These are phyloP conservation scores for Colletotrichum karsti DNA, from an alignment of 2,329 filamentous ascomycete species.

Conservation along the genomic window DNA sequence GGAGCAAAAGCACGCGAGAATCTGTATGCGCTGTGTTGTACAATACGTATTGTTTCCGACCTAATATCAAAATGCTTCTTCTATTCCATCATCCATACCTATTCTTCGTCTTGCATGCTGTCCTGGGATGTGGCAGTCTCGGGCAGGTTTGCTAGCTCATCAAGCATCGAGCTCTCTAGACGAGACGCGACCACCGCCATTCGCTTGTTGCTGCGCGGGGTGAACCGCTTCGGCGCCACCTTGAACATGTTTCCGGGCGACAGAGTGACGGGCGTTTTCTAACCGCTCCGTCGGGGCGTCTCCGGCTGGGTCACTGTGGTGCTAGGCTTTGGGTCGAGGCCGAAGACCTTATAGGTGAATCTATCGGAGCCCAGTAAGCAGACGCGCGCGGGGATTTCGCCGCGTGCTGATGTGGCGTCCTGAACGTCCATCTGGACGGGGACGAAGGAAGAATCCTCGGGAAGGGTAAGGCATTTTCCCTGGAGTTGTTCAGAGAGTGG, in stretches of 20 bases:
- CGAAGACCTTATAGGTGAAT: slow-evolving; percentile 56
- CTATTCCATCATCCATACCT: neutral
- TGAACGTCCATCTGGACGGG: slow-evolving; percentile 63
- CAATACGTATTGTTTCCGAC: neutral
- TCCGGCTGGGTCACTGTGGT: neutral
- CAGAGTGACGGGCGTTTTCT: slow-evolving; percentile 19
- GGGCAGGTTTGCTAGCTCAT: slow-evolving; percentile 6
- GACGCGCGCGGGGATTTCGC: slow-evolving; percentile 57
- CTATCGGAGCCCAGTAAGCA: slow-evolving; percentile 59
- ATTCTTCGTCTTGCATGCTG: neutral
- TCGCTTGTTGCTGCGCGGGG: slow-evolving; percentile 19
- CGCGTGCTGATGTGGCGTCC: slow-evolving; percentile 50
- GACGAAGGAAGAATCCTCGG: slow-evolving; percentile 40
- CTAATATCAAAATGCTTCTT: neutral
- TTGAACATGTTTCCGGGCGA: slow-evolving; percentile 27
- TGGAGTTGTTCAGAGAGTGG: neutral
- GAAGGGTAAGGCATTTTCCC: slow-evolving; percentile 6
- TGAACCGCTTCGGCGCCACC: slow-evolving; percentile 23
- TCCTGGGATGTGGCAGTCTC: no score
- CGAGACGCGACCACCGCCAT: neutral
- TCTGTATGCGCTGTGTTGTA: neutral
- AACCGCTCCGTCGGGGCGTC: neutral
- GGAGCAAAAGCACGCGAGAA: neutral
- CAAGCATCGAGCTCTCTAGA: neutral
- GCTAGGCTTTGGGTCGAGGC: slow-evolving; percentile 36